Base-by-base conservation (phyloP, 257 asterid species). In the Marsdenia floribunda region DNA sequence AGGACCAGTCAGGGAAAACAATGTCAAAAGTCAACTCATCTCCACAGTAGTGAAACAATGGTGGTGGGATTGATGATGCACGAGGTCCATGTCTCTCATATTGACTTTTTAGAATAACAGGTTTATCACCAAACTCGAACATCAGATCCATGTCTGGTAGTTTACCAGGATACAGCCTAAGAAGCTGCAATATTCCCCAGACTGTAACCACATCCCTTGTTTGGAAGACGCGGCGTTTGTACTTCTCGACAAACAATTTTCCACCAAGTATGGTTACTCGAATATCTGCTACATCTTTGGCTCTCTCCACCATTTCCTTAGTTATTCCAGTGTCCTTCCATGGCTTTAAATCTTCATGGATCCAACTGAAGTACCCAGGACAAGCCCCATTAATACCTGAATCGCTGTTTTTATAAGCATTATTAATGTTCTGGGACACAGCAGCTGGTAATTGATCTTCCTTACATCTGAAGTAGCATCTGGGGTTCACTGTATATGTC, bases 1-100 rank as follows among this genome's bases (percentile, higher is more conserved):
- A 93, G 10, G 97, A 84, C 96, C 96, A 91, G 67, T 91, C 97
- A 0, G 98, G 98, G 79, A 93, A 93, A 72, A 90, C 96, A 74
- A 93, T 93, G 26, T 93, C 98, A 86, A 87, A 70, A 89, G 87
- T 89, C 68, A 33, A 54, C 86, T 81, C 78, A 75, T 91, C 91
- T 7, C 97, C 90, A 38, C 96, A 93, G 80, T 93, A 93, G 35
- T 96, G 88, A 68, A 93, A 91, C 80, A 93, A 73, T 72, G 96
- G 89, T 65, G 85, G 87, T 1, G 97, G 87, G 0, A 24, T 80
- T 84, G 10, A 81, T 82, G 22, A 49, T 29, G 33, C 33, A 29
- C 33, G 33, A 29, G 33, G 33, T 68, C 75, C 49, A 16, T 75
- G 10, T 80, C 55, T 5, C 13, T 11, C 67, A 68, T 85, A 88